phyloP scores from a whole-genome alignment of 805 yeast genomes.

The Schizosaccharomyces lindneri region DNA sequence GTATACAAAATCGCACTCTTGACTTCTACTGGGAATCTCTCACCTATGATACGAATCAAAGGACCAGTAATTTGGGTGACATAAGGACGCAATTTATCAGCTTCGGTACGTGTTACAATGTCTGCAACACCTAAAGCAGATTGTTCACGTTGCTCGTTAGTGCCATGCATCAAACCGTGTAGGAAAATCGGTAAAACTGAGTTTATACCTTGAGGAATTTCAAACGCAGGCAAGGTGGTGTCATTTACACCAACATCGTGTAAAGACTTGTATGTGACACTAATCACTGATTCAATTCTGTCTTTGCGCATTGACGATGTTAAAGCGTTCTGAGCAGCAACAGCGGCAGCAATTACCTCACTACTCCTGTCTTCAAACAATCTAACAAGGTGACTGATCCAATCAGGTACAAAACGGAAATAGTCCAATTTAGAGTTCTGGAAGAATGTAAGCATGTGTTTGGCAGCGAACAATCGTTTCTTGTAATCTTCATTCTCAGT shows the following conservation, averaged over 20 bases:
- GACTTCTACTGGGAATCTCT: conserved; percentile 70
- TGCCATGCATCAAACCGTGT: conserved; percentile 90
- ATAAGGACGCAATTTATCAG: conserved; percentile 45
- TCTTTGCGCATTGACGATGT: conserved; percentile 54
- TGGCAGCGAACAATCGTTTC: conserved; percentile 37
- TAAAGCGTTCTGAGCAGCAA: conserved; percentile 37
- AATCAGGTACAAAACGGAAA: conserved; percentile 45
- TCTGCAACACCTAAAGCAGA: conserved; percentile 80
- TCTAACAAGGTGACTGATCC: conserved; percentile 43
- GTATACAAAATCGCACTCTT: conserved; percentile 85
- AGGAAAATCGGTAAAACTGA: conserved; percentile 74
- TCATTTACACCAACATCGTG: conserved; percentile 35
- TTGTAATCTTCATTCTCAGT: conserved; percentile 50
- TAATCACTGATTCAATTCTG: conserved; percentile 47
- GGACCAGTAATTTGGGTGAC: conserved; percentile 94
- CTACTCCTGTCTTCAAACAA: conserved; percentile 47
- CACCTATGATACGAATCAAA: conserved; percentile 90
- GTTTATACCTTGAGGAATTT: conserved; percentile 51
- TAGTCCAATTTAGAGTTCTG: conserved; percentile 39
- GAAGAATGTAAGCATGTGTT: conserved; percentile 51
- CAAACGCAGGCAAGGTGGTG: conserved; percentile 48
- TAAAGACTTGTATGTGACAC: conserved; percentile 58
- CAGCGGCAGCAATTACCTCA: conserved; percentile 37
- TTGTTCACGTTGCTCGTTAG: conserved; percentile 52
- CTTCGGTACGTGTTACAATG: conserved; percentile 59